phyloP scores from a whole-genome alignment of 2,329 filamentous ascomycete genomes.

The Sordariomycetes sp. region DNA sequence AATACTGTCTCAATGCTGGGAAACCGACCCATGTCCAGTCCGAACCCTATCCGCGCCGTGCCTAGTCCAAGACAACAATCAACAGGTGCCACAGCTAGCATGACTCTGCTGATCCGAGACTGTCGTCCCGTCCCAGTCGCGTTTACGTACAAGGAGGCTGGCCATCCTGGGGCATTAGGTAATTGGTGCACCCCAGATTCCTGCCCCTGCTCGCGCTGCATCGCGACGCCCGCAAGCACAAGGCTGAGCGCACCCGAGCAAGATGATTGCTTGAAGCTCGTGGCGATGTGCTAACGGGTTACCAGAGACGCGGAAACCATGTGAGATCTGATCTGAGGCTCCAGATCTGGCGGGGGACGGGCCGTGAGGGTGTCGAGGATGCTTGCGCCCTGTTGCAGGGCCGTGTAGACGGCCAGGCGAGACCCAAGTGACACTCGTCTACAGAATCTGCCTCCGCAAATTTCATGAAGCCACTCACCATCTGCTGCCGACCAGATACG shows the following conservation, averaged over 20 bases:
- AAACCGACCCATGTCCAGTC: too few relatives aligned
- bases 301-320: background rate
- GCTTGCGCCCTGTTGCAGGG: background rate
- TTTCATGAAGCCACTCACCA: too few relatives aligned
- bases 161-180: background rate
- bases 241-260: background rate
- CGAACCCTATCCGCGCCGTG: too few relatives aligned
- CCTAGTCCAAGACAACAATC: too few relatives aligned
- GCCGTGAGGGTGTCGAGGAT: background rate
- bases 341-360: background rate
- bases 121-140: too few relatives aligned
- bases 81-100: too few relatives aligned
- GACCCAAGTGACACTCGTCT: background rate
- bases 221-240: background rate
- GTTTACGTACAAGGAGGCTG: background rate
- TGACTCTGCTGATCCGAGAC: too few relatives aligned
- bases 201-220: background rate
- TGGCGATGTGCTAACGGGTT: background rate
- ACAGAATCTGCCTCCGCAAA: too few relatives aligned
- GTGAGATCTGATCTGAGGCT: background rate
- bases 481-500: too few relatives aligned
- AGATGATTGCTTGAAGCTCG: background rate
- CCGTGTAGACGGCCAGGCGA: background rate
- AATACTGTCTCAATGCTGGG: too few relatives aligned
- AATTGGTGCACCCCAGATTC: too few relatives aligned